Evolutionary conservation across 345 rosid species (phyloP).

Genomic region (Pugionium dolabratum): DNA sequence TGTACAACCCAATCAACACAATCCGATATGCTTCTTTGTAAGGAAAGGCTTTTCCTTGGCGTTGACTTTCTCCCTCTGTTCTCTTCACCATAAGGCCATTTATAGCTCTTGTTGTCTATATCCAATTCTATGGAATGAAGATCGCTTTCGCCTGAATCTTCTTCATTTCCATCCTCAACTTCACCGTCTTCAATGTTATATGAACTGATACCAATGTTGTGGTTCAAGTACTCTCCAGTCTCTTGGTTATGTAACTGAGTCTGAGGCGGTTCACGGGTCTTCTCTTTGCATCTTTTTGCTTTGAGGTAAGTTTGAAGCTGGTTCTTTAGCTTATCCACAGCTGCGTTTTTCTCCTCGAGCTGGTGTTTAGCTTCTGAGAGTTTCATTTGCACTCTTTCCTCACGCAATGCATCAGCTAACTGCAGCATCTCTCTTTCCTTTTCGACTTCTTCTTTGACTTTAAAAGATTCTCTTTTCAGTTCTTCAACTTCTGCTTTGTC

Average conservation of each 20-base stretch:
- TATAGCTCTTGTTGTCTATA: conserved; percentile 67
- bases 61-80: conserved; percentile 65
- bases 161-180: conserved; percentile 60
- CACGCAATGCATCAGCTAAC: conserved; percentile 65
- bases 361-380: conserved; percentile 78
- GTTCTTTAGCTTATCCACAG: conserved; percentile 74
- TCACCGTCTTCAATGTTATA: conserved; percentile 61
- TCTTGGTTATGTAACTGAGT: conserved; percentile 51
- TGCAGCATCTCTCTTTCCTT: conserved; percentile 85
- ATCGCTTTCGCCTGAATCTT: conserved; percentile 78
- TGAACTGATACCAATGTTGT: conserved; percentile 41
- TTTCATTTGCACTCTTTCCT: conserved; percentile 77
- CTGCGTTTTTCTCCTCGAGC: conserved; percentile 77
- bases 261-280: conserved; percentile 47
- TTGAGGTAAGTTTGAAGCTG: conserved; percentile 83
- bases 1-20: conserved; percentile 72
- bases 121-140: conserved; percentile 83
- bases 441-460: conserved; percentile 68
- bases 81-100: conserved; percentile 62
- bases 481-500: conserved; percentile 71
- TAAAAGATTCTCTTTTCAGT: conserved; percentile 61
- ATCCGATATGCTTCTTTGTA: conserved; percentile 83
- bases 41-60: conserved; percentile 61
- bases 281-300: conserved; percentile 63
- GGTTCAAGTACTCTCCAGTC: conserved; percentile 53